phyloP scores from a whole-genome alignment of 805 yeast species.

The Wickerhamomyces tratensis region DNA sequence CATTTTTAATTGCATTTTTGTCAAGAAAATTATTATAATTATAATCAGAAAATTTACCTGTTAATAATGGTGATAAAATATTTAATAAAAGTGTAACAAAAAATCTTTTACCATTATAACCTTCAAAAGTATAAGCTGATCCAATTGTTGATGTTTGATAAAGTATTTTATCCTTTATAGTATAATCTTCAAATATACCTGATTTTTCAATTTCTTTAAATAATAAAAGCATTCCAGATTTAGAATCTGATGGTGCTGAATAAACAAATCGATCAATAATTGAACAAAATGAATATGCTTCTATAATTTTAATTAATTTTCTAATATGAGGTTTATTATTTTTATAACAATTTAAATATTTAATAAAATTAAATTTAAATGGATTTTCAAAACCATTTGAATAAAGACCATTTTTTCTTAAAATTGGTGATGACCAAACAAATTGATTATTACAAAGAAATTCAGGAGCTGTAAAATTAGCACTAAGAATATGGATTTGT shows the following conservation, averaged over 20 bases:
- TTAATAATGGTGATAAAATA: slow-evolving; percentile 11
- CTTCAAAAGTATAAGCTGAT: slow-evolving; percentile 1
- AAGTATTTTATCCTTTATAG: slow-evolving; percentile 13
- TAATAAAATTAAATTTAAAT: slow-evolving; percentile 37
- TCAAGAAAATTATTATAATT: no score
- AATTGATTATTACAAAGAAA: slow-evolving; percentile 52
- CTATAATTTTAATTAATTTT: slow-evolving; percentile 20
- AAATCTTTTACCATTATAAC: slow-evolving; percentile 2
- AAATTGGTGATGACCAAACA: slow-evolving; percentile 50
- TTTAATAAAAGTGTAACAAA: slow-evolving; percentile 11
- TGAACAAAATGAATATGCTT: slow-evolving; percentile 31
- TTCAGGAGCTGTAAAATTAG: slow-evolving; percentile 48
- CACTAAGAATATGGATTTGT: slow-evolving; percentile 48
- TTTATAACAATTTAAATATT: slow-evolving; percentile 35
- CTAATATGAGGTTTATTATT: slow-evolving; percentile 17
- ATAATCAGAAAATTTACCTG: slow-evolving; percentile 1
- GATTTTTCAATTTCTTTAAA: slow-evolving; percentile 11
- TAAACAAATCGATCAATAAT: slow-evolving; percentile 45
- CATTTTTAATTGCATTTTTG: no score
- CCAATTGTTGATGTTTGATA: slow-evolving; percentile 25
- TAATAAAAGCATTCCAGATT: slow-evolving; percentile 20
- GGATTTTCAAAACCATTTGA: background rate
- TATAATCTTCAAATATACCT: slow-evolving; percentile 4
- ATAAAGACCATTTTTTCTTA: slow-evolving; percentile 7
- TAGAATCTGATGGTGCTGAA: slow-evolving; percentile 34